These are phyloP conservation scores for Talaromyces pinophilus DNA, from an alignment of 2,329 filamentous ascomycete species.

Conservation along the genomic window DNA sequence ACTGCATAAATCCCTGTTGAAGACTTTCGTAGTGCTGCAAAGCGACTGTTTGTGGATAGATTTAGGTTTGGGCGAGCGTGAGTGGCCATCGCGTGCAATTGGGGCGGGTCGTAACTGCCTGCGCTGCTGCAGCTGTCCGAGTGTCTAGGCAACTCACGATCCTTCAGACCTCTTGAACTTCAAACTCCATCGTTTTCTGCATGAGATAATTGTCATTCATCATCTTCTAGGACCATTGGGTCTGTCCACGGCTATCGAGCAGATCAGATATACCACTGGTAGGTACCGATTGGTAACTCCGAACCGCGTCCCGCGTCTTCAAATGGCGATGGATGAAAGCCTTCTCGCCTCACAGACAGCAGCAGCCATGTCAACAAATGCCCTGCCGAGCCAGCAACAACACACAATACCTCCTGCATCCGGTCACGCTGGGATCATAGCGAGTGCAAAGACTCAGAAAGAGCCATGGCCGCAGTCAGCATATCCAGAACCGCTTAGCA, in stretches of 20 bases:
- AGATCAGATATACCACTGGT: neutral
- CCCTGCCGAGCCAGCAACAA: slow-evolving; percentile 8
- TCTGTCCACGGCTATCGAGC: neutral
- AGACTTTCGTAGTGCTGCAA: neutral
- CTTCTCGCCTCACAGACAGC: slow-evolving; percentile 2
- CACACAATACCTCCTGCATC: neutral
- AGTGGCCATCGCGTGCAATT: slow-evolving; percentile 11
- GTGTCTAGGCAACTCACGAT: neutral
- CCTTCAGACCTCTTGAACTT: slow-evolving; percentile 6
- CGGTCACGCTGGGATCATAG: neutral
- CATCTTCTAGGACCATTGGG: neutral
- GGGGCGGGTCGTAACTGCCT: slow-evolving; percentile 9
- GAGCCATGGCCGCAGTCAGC: slow-evolving; percentile 11
- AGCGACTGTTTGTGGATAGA: slow-evolving; percentile 22
- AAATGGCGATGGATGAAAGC: slow-evolving; percentile 19
- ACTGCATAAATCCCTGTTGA: neutral
- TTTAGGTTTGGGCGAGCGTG: slow-evolving; percentile 20
- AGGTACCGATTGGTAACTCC: neutral
- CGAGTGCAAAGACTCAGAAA: neutral
- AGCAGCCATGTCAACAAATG: slow-evolving; percentile 4
- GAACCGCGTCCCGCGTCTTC: slow-evolving; percentile 21
- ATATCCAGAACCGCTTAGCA: slow-evolving; percentile 9
- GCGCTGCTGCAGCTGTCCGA: slow-evolving; percentile 1
- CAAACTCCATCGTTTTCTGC: neutral
- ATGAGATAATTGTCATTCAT: neutral